Conservation (phyloP, 2,329 filamentous ascomycete genomes). For the Nigrospora sphaerica region DNA sequence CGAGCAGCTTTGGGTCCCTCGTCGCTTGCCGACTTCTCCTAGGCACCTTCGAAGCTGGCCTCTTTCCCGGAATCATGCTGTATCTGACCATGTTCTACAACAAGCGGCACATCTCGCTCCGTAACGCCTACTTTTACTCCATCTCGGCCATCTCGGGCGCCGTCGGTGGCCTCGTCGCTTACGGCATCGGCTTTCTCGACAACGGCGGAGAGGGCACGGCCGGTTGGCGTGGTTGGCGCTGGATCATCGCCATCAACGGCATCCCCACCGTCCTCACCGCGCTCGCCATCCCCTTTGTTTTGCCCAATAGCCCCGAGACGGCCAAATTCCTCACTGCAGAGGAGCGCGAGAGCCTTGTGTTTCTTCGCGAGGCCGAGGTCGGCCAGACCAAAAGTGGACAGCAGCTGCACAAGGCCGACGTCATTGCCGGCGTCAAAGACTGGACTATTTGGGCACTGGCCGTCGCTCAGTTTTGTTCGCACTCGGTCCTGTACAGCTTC, state of each 20-base stretch:
- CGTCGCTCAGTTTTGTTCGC: conserved; percentile 51
- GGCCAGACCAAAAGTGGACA: conserved; percentile 11
- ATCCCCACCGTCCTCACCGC: conserved; percentile 49
- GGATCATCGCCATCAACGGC: conserved; percentile 46
- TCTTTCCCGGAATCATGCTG: conserved; percentile 50
- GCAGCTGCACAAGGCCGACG: conserved; percentile 39
- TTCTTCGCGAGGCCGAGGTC: conserved; percentile 41
- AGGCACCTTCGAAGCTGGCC: conserved; percentile 49
- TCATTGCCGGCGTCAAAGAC: conserved; percentile 48
- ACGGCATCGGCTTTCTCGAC: conserved; percentile 57
- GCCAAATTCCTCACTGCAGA: conserved; percentile 48
- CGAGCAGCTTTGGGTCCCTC: conserved; percentile 10
- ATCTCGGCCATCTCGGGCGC: conserved; percentile 55
- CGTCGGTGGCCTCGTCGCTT: conserved; percentile 58
- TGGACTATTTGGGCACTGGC: conserved; percentile 59
- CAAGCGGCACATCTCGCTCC: conserved; percentile 51
- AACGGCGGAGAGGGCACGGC: conserved; percentile 35
- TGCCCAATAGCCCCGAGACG: conserved; percentile 52
- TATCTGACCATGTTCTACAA: conserved; percentile 61
- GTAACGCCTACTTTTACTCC: conserved; percentile 57
- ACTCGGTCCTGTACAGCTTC: conserved; percentile 62
- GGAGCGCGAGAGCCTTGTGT: conserved; percentile 30
- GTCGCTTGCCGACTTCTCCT: conserved; percentile 37
- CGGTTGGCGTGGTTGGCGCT: conserved; percentile 62
- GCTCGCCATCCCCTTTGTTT: conserved; percentile 43